Base-by-base conservation (phyloP, 345 rosid species). In the Litchi chinensis region DNA sequence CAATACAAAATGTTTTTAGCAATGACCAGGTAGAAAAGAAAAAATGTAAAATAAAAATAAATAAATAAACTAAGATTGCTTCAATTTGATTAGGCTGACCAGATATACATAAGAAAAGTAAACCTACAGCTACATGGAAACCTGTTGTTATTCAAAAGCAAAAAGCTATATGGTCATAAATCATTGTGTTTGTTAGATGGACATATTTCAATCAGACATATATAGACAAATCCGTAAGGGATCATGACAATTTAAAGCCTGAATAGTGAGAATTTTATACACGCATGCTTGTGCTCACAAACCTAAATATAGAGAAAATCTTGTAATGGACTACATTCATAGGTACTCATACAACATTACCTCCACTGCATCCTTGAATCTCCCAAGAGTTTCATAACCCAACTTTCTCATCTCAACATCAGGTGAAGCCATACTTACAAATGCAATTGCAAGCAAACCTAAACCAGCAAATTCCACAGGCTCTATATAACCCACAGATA, bases 391-490 rank as follows among this genome's bases (percentile, higher is more conserved):
- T 84, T 89, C 91, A 88, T 94, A 94, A 12, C 90, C 93, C 86
- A 94, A 80, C 81, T 94, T 96, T 83, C 97, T 93, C 81, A 94
- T 86, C 81, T 85, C 91, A 70, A 87, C 78, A 85, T 93, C 95
- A 71, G 88, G 93, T 68, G 99, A 94, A 86, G 99, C 89, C 82
- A 88, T 85, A 90, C 97, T 87, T 76, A 79, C 83, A 86, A 96
- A 90, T 26, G 97, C 94, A 80, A 96, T 79, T 41, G 97, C 95
- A 82, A 96, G 95, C 92, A 96, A 84, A 79, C 99, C 97, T 83
- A 91, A 81, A 84, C 92, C 86, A 79, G 95, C 87, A 82, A 94
- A 93, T 80, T 96, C 97, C 64, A 85, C 77, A 40, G 97, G 93
- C 80, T 96, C 98, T 83, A 95, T 76, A 76, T 89, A 89, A 80